phyloP scores from a whole-genome alignment of 352 stramenopile genomes.

The Blastocystis sp. region DNA sequence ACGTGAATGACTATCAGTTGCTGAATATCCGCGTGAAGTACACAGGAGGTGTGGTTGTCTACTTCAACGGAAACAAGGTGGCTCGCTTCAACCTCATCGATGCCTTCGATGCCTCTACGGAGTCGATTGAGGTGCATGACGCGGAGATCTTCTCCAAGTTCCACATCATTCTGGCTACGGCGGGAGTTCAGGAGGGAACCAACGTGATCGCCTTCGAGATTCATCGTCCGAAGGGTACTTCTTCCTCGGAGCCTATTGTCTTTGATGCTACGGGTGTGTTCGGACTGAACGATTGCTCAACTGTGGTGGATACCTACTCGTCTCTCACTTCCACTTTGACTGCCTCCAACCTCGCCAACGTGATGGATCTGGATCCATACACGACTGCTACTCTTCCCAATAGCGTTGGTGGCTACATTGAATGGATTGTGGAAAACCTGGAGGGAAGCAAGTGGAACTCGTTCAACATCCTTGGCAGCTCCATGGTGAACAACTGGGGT shows the following conservation, averaged over 20 bases:
- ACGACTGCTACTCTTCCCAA: neutral
- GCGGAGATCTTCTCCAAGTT: neutral
- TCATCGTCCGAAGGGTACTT: neutral
- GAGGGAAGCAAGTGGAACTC: neutral
- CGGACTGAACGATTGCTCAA: neutral
- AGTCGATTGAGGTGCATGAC: neutral
- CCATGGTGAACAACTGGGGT: neutral
- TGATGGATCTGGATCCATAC: constrained; percentile 3
- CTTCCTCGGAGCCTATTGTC: neutral
- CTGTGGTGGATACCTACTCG: neutral
- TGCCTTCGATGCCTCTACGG: neutral
- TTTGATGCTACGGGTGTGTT: neutral
- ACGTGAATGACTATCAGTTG: neutral
- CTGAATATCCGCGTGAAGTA: constrained; percentile 33
- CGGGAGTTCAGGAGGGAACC: neutral
- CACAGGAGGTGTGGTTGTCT: neutral
- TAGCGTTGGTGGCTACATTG: neutral
- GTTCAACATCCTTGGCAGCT: neutral
- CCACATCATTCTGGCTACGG: neutral
- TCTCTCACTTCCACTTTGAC: neutral
- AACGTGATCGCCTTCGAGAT: constrained; percentile 8
- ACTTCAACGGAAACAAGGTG: constrained; percentile 14
- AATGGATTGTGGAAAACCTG: neutral
- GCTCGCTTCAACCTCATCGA: neutral
- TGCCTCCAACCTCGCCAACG: neutral